Conservation (phyloP, 768 basidiomycete genomes). For the Suillus occidentalis region DNA sequence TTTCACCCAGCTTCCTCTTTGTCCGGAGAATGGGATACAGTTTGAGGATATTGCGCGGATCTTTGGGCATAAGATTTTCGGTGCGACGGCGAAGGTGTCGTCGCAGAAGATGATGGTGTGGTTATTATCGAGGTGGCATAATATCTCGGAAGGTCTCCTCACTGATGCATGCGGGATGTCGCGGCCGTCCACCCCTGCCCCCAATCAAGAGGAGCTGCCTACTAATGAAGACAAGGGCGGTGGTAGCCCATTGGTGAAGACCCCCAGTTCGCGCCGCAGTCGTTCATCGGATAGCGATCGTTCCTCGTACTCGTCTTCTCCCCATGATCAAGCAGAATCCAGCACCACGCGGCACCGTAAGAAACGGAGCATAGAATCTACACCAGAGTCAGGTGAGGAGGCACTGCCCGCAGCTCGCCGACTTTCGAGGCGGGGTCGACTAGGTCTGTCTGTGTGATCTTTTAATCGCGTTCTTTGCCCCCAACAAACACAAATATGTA, state of each 20-base stretch:
- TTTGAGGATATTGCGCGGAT: slow-evolving; percentile 46
- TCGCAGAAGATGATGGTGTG: slow-evolving; percentile 34
- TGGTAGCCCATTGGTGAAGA: background rate
- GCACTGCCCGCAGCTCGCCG: background rate
- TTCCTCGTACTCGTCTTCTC: slow-evolving; percentile 12
- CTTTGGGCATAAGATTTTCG: slow-evolving; percentile 44
- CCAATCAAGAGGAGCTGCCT: background rate
- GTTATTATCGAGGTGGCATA: slow-evolving; percentile 30
- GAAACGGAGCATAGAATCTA: slow-evolving; percentile 11
- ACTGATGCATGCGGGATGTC: slow-evolving; percentile 27
- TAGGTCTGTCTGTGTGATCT: slow-evolving; percentile 13
- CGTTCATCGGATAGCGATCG: slow-evolving; percentile 1
- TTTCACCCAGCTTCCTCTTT: slow-evolving; percentile 51
- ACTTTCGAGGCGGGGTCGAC: background rate
- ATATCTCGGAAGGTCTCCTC: slow-evolving; percentile 27
- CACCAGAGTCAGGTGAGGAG: slow-evolving; percentile 8
- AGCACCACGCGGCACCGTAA: slow-evolving; percentile 20
- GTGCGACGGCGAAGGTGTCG: slow-evolving; percentile 27
- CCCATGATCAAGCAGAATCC: slow-evolving; percentile 14
- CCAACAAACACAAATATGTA: background rate
- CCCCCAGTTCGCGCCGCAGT: slow-evolving; percentile 12
- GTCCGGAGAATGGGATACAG: slow-evolving; percentile 49
- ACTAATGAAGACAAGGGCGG: background rate
- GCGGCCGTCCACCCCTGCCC: slow-evolving; percentile 13
- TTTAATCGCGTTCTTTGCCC: background rate